Conservation (phyloP, 192 early-diverging fungal genomes). For the Thoreauomyces humboldtii region DNA sequence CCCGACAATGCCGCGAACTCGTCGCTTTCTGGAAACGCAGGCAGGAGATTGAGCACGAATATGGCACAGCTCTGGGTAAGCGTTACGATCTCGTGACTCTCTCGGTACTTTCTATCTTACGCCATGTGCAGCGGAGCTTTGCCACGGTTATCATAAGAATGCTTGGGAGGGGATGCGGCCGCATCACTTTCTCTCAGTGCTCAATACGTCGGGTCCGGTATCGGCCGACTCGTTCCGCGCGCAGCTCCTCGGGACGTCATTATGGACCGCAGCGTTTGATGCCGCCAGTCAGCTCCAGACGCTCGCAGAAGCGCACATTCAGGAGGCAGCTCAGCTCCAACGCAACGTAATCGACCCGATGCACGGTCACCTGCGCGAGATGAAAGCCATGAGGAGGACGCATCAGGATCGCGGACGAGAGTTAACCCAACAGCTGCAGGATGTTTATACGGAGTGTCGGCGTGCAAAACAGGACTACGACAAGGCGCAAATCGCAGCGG, state of each 20-base stretch:
- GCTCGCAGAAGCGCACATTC: conserved; percentile 22
- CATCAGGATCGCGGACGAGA: conserved; percentile 12
- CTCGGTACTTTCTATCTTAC: neutral
- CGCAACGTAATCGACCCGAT: conserved; percentile 21
- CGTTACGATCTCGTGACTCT: neutral
- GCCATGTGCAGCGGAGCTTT: conserved; percentile 16
- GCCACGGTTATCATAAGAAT: conserved; percentile 11
- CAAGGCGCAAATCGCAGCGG: conserved; percentile 12
- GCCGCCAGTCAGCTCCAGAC: conserved; percentile 6
- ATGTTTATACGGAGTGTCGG: conserved; percentile 21
- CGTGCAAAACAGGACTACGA: conserved; percentile 28
- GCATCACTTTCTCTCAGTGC: conserved; percentile 1
- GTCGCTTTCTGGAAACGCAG: conserved; percentile 34
- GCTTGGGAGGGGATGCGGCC: conserved; percentile 21
- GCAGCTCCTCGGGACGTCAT: conserved; percentile 10
- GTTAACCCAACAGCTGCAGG: conserved; percentile 18
- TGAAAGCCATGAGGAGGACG: conserved; percentile 10
- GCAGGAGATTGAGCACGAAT: conserved; percentile 37
- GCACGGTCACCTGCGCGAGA: conserved; percentile 16
- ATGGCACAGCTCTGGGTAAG: conserved; percentile 42
- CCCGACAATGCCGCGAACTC: conserved; percentile 43
- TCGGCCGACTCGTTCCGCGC: neutral
- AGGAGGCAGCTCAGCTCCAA: conserved; percentile 12
- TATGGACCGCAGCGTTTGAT: conserved; percentile 18
- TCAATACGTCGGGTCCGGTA: neutral